Percentiles rank a stretch among this genome's conserved stretches.
phyloP scores from a whole-genome alignment of 1,139 yeast species.

The Magnusiomyces sp. region DNA sequence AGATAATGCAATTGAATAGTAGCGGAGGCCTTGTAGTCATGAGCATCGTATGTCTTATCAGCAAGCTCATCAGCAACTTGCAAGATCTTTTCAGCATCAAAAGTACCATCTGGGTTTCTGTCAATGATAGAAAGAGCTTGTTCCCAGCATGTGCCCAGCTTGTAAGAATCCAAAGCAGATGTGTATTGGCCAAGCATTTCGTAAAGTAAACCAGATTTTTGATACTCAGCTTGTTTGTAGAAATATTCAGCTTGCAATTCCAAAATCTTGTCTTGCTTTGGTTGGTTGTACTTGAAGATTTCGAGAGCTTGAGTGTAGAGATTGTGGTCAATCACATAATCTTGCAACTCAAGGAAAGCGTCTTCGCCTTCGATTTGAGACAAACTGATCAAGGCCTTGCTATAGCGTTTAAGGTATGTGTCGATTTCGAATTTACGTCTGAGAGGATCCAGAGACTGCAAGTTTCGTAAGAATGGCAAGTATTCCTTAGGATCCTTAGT shows the following conservation, averaged over 20 bases:
- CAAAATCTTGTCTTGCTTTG: constrained; percentile 44
- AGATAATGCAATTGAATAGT: constrained; percentile 59
- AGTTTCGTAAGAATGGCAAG: constrained; percentile 76
- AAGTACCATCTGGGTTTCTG: constrained; percentile 26
- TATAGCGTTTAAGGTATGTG: constrained; percentile 57
- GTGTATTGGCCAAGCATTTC: constrained; percentile 55
- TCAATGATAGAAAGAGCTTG: constrained; percentile 64
- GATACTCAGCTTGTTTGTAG: constrained; percentile 40
- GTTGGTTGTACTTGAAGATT: constrained; percentile 51
- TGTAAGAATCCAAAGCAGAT: constrained; percentile 62
- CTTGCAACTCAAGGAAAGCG: constrained; percentile 50
- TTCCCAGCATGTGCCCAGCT: constrained; percentile 69
- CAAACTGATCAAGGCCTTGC: constrained; percentile 62
- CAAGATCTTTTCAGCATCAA: constrained; percentile 25
- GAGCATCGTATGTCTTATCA: constrained; percentile 53
- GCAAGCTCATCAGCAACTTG: constrained; percentile 54
- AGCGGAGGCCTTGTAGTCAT: constrained; percentile 78
- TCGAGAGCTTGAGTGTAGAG: constrained; percentile 63
- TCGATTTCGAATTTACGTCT: constrained; percentile 75
- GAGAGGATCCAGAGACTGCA: constrained; percentile 57
- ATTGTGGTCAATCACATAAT: constrained; percentile 65
- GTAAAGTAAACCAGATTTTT: constrained; percentile 69
- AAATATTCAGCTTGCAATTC: constrained; percentile 55
- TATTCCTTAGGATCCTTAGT: constrained; percentile 98
- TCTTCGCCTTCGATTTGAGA: constrained; percentile 39